These are phyloP conservation scores for Flaveria linearis DNA, from an alignment of 129 eudicot species.

Conservation along the genomic window DNA sequence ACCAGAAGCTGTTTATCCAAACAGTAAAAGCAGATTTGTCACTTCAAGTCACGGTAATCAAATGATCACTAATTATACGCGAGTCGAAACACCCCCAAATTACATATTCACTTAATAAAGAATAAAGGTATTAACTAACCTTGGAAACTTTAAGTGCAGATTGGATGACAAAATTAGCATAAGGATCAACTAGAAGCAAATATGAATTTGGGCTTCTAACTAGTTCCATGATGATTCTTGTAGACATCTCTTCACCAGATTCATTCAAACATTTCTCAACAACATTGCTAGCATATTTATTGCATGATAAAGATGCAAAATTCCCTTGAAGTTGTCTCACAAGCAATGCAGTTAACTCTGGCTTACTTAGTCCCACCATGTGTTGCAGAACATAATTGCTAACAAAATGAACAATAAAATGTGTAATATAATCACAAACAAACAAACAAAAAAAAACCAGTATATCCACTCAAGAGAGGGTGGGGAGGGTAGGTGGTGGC, in stretches of 20 bases:
- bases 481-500: too few relatives aligned
- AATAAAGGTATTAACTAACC: constrained; percentile 42
- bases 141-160: constrained; percentile 54
- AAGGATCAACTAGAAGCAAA: constrained; percentile 60
- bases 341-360: constrained; percentile 47
- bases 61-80: not conserved
- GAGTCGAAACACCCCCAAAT: constrained; percentile 1
- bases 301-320: constrained; percentile 55
- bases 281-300: constrained; percentile 75
- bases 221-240: constrained; percentile 50
- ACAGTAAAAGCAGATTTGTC: not conserved
- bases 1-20: not conserved
- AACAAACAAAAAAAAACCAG: too few relatives aligned
- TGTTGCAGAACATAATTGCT: constrained; percentile 88
- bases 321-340: constrained; percentile 50
- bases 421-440: not conserved
- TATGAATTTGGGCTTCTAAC: constrained; percentile 47
- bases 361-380: constrained; percentile 50
- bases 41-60: too few relatives aligned
- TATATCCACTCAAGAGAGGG: too few relatives aligned
- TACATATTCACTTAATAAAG: not conserved
- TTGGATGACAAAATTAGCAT: constrained; percentile 73
- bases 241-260: constrained; percentile 42
- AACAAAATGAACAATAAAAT: constrained; percentile 5
- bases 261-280: constrained; percentile 63